Conservation (phyloP, 331 rosid genomes). For the Quercus tomentella region DNA sequence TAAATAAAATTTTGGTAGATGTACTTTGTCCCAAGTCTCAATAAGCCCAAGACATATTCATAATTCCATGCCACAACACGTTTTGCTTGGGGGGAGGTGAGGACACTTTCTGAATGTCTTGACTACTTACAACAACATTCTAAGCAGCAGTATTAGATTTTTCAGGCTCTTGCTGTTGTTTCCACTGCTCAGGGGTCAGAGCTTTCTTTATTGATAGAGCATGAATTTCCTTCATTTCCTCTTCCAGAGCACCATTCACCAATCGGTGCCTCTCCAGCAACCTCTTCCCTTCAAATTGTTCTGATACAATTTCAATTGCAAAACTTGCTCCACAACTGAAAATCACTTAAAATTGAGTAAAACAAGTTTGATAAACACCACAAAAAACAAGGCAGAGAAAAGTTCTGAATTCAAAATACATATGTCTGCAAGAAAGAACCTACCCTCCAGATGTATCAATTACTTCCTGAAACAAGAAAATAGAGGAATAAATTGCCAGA, state of each 20-base stretch:
- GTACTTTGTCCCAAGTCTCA: constrained; percentile 3
- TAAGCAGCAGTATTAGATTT: constrained; percentile 50
- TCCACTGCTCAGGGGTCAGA: constrained; percentile 89
- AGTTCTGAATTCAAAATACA: not conserved
- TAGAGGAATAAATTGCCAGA: not conserved
- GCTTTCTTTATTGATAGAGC: constrained; percentile 92
- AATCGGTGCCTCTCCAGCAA: constrained; percentile 85
- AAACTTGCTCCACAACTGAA: constrained; percentile 89
- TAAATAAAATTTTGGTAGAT: not conserved
- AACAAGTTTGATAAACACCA: not conserved
- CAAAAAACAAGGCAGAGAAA: not conserved
- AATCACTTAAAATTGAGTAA: not conserved
- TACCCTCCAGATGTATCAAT: constrained; percentile 95
- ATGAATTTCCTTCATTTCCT: constrained; percentile 90
- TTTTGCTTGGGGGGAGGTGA: not conserved
- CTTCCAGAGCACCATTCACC: constrained; percentile 73
- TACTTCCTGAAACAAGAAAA: constrained; percentile 71
- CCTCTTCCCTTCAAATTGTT: constrained; percentile 80
- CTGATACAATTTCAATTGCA: constrained; percentile 66
- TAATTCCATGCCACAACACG: not conserved
- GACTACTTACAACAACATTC: constrained; percentile 6
- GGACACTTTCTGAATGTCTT: constrained; percentile 10
- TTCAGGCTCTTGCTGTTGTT: constrained; percentile 60
- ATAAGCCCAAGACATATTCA: not conserved
- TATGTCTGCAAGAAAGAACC: constrained; percentile 3